Conservation (phyloP, 176 grass and related monocot species). For the Luzula sylvatica region DNA sequence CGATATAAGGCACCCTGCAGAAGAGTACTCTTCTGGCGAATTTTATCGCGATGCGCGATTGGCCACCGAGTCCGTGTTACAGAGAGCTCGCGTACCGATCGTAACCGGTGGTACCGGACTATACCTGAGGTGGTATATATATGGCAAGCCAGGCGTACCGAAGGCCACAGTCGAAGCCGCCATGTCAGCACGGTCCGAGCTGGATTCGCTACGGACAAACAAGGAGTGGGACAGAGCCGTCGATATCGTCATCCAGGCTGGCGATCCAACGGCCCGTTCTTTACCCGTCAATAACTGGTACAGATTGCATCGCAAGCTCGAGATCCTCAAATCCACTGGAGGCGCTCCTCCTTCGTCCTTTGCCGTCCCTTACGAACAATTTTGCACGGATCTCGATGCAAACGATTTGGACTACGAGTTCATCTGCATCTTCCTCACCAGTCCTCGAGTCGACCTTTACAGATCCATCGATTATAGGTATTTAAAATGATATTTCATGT, state of each 20-base stretch:
- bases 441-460: constrained; percentile 40
- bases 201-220: constrained; percentile 29
- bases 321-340: constrained; percentile 62
- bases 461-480: constrained; percentile 53
- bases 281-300: constrained; percentile 59
- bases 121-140: constrained; percentile 75
- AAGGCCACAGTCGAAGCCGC: constrained; percentile 30
- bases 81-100: constrained; percentile 34
- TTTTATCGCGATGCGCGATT: constrained; percentile 51
- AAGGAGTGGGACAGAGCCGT: constrained; percentile 60
- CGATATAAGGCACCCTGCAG: constrained; percentile 36
- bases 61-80: constrained; percentile 36
- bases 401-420: constrained; percentile 47
- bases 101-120: constrained; percentile 68
- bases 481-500: too few species aligned
- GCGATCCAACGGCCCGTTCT: constrained; percentile 41
- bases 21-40: constrained; percentile 65
- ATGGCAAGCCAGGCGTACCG: constrained; percentile 67
- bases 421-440: constrained; percentile 53
- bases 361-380: constrained; percentile 42
- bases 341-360: constrained; percentile 55
- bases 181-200: constrained; percentile 36
- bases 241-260: constrained; percentile 47
- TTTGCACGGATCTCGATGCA: constrained; percentile 8
- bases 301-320: constrained; percentile 41